Base-by-base conservation (phyloP, 306 rosid species). In the Pterocarpus santalinus region DNA sequence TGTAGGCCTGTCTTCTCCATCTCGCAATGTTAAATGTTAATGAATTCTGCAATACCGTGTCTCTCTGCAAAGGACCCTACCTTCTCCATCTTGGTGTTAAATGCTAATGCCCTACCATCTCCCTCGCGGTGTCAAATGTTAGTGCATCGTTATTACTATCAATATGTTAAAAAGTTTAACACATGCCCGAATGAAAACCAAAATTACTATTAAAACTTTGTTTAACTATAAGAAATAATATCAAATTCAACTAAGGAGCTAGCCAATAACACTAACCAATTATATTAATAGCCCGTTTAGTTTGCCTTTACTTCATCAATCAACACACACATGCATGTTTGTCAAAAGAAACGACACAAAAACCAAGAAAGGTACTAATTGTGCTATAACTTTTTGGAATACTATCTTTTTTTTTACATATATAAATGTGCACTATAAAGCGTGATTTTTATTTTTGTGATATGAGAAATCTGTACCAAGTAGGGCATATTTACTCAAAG, bases 31-130 rank as follows among this genome's bases (percentile, higher is more conserved):
- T 34, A 51, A 77, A 51, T 28, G 28, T 56, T 67, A 64, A 81
- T 65, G 15, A 63, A 52, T 43, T 22, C 41, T n/a, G 32, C 68
- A 32, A 81, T 58, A 46, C 67, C 8, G 0, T 57, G 5, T 44
- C 61, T 43, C 44, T 68, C 32, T 53, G 46, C 67, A 51, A 32
- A 68, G 34, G 82, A 55, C 76, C 81, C 82, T 68, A 53, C 76
- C 28, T 5, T 56, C 47, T 56, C 36, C n/a, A 56, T 78, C 82
- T 67, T 65, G 22, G n/a, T 17, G 55, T 65, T 77, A 17, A 77
- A 77, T 77, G 65, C 49, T 49, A 36, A 77, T 35, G 22, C 81
- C 72, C 64, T 49, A 49, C 58, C 66, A 38, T 16, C 15, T 60
- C 72, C 28, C 3, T 49, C 28, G 51, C 49, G 8, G 4, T 61